Evolutionary conservation across 208 protist genomes (phyloP).

Genomic region (Herpetomonas samuelpessoai): DNA sequence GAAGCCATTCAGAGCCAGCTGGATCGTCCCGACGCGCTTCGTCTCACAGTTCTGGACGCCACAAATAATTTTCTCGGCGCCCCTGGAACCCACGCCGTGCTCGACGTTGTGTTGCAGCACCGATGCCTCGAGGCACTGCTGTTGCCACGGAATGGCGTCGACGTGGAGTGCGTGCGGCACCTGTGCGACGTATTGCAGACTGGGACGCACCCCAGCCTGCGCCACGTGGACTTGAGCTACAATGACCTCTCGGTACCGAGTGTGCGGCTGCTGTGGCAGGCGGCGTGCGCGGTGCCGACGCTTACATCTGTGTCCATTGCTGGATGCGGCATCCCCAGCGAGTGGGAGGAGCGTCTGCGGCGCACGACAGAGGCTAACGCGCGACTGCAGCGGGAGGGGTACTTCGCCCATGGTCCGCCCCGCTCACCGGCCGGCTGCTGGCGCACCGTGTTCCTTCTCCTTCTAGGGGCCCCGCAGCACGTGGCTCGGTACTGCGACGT

Average conservation of each 20-base stretch:
- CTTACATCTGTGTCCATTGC: slow-evolving; percentile 36
- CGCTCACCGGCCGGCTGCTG: slow-evolving; percentile 32
- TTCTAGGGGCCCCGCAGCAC: slow-evolving; percentile 37
- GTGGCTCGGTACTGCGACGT: slow-evolving; percentile 47
- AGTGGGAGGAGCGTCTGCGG: slow-evolving; percentile 70
- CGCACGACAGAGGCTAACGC: slow-evolving; percentile 47
- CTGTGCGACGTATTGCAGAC: slow-evolving; percentile 48
- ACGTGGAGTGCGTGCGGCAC: slow-evolving; percentile 54
- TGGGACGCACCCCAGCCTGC: slow-evolving; percentile 41
- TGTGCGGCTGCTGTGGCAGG: slow-evolving; percentile 66
- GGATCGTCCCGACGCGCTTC: slow-evolving; percentile 43
- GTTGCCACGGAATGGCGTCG: slow-evolving; percentile 63
- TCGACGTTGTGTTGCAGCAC: slow-evolving; percentile 64
- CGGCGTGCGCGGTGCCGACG: slow-evolving; percentile 30
- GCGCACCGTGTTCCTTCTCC: slow-evolving; percentile 68
- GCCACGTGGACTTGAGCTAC: slow-evolving; percentile 53
- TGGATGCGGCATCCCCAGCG: slow-evolving; percentile 49
- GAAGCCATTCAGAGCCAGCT: slow-evolving; percentile 56
- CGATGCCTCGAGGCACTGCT: slow-evolving; percentile 49
- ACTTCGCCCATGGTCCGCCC: slow-evolving; percentile 38
- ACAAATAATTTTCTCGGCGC: slow-evolving; percentile 75
- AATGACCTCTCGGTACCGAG: slow-evolving; percentile 67
- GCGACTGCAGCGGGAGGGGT: slow-evolving; percentile 42
- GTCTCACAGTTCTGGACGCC: slow-evolving; percentile 53
- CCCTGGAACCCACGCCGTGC: slow-evolving; percentile 61